Base-by-base conservation (phyloP, 1,284 basidiomycete genomes). In the Cryptococcus sp. region DNA sequence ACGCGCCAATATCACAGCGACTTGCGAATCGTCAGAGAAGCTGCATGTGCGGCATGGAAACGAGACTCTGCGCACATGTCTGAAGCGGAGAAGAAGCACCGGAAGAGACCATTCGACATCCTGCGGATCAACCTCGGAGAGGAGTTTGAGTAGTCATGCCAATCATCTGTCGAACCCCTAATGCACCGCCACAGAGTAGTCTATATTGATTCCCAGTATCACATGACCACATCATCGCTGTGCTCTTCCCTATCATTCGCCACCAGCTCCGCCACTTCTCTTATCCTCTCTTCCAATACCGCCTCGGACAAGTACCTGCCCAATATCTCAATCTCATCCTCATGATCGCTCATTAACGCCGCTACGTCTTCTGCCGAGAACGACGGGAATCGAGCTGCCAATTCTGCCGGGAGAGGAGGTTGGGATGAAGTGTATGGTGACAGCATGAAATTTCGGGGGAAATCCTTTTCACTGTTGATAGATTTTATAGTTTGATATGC, bases 371-470 rank as follows among this genome's bases (percentile, higher is more conserved):
- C 63, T 0, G 69, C 45, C 3, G 61, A 37, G 20, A 68, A 67
- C 8, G 72, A 57, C 0, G 73, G 66, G 63, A 76, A 77, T 16
- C 76, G 68, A 5, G 77, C 78, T 2, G 73, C 59, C 16, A 79
- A 55, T 49, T 78, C 75, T 3, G 61, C 62, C 0, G 56, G 48
- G 15, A 65, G 66, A 17, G 63, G 76, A 2, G 72, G 62, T 20
- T 66, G 68, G 6, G 65, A 59, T 7, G 75, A 67, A 11, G 65
- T 65, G 46, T 64, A 62, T 4, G 78, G 71, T 1, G 70, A 46
- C 17, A 78, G 53, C 53, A 70, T 61, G 55, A 65, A 66, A 46
- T 63, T 51, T 41, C 56, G 46, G 17, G 74, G 67, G 56, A 72
- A 62, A 23, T 61, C 59, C 43, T 58, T 62, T 17, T 64, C 50